Percentiles rank a stretch among this genome's conserved stretches.
Conservation (phyloP, 2,329 filamentous ascomycete species). For the Escovopsis sp. region DNA sequence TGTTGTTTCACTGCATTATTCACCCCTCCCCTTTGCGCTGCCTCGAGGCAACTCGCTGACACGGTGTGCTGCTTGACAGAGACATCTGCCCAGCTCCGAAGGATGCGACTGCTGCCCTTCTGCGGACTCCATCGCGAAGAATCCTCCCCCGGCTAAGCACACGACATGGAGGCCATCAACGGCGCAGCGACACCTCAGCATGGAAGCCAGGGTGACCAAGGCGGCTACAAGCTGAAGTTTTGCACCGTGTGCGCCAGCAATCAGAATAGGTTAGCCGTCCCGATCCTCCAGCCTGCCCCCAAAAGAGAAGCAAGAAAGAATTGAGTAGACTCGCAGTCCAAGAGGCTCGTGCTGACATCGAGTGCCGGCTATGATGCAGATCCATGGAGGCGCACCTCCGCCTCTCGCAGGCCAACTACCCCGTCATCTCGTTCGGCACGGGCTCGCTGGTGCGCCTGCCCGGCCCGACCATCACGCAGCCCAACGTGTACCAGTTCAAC, state of each 20-base stretch:
- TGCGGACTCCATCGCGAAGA: constrained; percentile 1
- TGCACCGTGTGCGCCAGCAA: constrained; percentile 99
- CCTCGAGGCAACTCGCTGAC: constrained; percentile 3
- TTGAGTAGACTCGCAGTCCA: background rate
- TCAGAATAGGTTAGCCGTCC: constrained; percentile 63
- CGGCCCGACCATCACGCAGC: constrained; percentile 78
- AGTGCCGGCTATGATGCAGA: constrained; percentile 10
- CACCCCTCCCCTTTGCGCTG: background rate
- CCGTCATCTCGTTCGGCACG: constrained; percentile 96
- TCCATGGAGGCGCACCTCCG: constrained; percentile 94
- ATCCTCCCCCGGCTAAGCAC: constrained; percentile 4
- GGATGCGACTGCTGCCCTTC: constrained; percentile 10
- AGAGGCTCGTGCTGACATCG: too few species aligned
- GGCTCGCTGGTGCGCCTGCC: constrained; percentile 88
- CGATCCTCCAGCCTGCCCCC: background rate
- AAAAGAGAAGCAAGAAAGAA: background rate
- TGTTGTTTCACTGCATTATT: too few species aligned
- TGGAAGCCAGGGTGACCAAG: constrained; percentile 33
- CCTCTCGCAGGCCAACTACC: constrained; percentile 72
- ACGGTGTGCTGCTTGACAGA: background rate
- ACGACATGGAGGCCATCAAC: constrained; percentile 28
- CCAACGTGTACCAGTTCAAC: constrained; percentile 98
- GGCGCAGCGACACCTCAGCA: constrained; percentile 25
- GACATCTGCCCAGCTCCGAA: constrained; percentile 4
- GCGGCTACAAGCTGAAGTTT: constrained; percentile 81